Conservation (phyloP, 441 rosid genomes). For the Codiaeum variegatum region DNA sequence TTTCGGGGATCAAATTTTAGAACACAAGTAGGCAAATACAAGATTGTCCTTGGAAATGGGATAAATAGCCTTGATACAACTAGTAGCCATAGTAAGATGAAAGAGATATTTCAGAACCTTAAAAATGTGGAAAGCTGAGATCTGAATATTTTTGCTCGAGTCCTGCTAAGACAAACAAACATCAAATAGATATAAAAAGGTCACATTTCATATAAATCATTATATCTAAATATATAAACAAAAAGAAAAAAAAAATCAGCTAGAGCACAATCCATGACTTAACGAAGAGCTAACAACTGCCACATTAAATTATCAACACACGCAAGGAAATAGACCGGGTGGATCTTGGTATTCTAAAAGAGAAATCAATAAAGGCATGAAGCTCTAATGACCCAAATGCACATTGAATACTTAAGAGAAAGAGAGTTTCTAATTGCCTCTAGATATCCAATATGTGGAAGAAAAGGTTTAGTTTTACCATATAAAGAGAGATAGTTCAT, state of each 20-base stretch:
- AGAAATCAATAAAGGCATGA: conserved; percentile 4
- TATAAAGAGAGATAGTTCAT: conserved; percentile 2
- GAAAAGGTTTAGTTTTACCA: background rate
- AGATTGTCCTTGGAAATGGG: background rate
- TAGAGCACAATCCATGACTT: background rate
- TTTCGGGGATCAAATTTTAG: background rate
- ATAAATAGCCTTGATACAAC: background rate
- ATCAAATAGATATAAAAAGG: background rate
- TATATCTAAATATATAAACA: background rate
- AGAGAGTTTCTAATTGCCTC: background rate
- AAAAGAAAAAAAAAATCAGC: background rate
- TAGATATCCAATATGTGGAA: background rate
- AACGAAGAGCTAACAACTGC: background rate
- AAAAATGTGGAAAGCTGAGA: conserved; percentile 92
- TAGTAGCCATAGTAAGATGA: conserved; percentile 2
- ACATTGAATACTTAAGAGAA: background rate
- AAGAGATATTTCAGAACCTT: conserved; percentile 48
- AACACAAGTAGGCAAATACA: background rate
- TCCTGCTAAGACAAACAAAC: conserved; percentile 55
- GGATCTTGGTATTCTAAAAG: background rate
- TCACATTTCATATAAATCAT: background rate
- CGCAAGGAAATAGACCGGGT: background rate
- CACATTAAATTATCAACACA: background rate
- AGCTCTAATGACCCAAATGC: background rate
- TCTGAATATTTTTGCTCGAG: conserved; percentile 89